Base-by-base conservation (phyloP, 306 rosid species). In the barrel medic (Medicago truncatula) region DNA sequence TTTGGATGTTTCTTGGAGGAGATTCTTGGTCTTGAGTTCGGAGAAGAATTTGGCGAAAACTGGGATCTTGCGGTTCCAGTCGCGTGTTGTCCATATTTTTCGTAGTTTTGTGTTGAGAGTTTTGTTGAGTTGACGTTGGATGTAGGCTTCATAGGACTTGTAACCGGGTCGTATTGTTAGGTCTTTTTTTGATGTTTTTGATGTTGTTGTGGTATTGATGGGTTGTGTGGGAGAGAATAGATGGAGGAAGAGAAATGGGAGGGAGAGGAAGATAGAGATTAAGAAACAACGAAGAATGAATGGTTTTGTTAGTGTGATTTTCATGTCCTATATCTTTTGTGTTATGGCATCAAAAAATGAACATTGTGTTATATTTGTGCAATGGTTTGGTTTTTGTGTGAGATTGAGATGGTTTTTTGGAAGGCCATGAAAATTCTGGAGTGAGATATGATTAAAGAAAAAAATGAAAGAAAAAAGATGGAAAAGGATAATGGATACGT, bases 151-250 rank as follows among this genome's bases (percentile, higher is more conserved):
- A 84, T 95, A 95, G 47, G 97, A 89, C 4, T 88, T 13, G 83
- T 90, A 95, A 2, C 99, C 97, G n/a, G 97, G 92, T 81, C 99
- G 89, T 82, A 95, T 95, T 56, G 36, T 82, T 41, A 95, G 81
- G 70, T 58, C 93, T 9, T 63, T 58, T 53, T 16, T 11, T 50
- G 66, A 54, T 54, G 31, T 15, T 25, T 57, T 36, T 7, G 12
- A 9, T 10, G 50, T 17, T 0, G n/a, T 43, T 8, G n/a, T 23
- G 6, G 59, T 20, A 80, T 57, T 56, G 74, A 20, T 61, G 41
- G 23, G 44, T 21, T 18, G 50, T 39, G 17, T 8, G 50, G 75
- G 50, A 46, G 76, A 79, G 44, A 77, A 59, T 2, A 73, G 74
- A 46, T 74, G 44, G 54, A 89, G 70, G 56, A 87, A 75, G 53